Base-by-base conservation (phyloP, 306 rosid genomes). In the Glycyrrhiza uralensis region DNA sequence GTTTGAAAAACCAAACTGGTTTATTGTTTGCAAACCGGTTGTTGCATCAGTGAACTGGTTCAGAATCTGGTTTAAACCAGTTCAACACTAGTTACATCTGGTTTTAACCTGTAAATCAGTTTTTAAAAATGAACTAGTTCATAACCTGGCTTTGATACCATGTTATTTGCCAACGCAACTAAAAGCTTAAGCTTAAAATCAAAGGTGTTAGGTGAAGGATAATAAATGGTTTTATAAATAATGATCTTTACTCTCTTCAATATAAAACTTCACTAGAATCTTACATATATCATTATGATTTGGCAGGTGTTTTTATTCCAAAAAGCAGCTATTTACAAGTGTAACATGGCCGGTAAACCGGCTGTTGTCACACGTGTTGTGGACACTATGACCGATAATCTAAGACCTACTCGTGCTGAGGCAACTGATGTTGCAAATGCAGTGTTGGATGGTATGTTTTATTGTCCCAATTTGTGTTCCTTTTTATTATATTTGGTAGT, bases 341-440 rank as follows among this genome's bases (percentile, higher is more conserved):
- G 97, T 82, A 92, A 92, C 82, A 89, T 89, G 93, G 93, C 88
- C 76, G 97, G 97, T 73, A 92, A 92, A 78, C 97, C 97, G 32
- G 96, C 96, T 24, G 97, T 92, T 59, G 85, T 92, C 28, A 92
- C 97, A n/a, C 97, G 97, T 80, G 97, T 92, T 52, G 97, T 92
- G 75, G 97, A 92, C 70, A 89, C 94, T 56, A 92, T 92, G 97
- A 92, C 97, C 7, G 94, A 89, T 85, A 92, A 92, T 80, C 79
- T 92, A 76, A 87, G 97, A 60, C 97, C 97, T 75, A 92, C 97
- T 73, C 97, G 97, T 74, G 97, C 97, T 23, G 97, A 92, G 83
- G 97, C 97, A 72, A 92, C 97, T 45, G 97, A 92, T 86, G 96
- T 92, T 73, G 97, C 97, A 61, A 92, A 92, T 80, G 96, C 96